Percentiles rank a stretch among this genome's conserved stretches.
These are phyloP conservation scores for Henckelia pumila DNA, from an alignment of 257 asterid species.

Conservation along the genomic window DNA sequence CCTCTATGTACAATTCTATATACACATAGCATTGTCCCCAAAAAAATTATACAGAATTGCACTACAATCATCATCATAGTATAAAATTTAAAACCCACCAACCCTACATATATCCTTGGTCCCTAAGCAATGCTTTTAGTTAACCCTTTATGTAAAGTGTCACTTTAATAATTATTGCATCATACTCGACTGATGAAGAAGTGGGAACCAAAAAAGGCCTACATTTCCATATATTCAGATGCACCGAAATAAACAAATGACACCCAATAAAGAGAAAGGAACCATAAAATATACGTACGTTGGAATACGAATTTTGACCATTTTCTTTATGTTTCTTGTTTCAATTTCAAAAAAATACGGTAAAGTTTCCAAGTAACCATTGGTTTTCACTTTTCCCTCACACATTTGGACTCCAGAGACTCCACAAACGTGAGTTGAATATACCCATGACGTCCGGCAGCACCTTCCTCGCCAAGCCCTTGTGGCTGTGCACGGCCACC, in stretches of 20 bases:
- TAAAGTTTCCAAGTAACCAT: slow-evolving; percentile 1
- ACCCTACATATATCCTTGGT: slow-evolving; percentile 36
- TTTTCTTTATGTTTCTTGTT: slow-evolving; percentile 11
- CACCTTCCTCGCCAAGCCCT: slow-evolving; percentile 73
- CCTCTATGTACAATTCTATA: no score
- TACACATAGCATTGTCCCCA: no score
- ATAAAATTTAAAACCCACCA: slow-evolving; percentile 28
- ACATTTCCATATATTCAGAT: neutral
- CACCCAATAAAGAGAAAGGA: slow-evolving; percentile 11
- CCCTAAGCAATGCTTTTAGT: slow-evolving; percentile 36
- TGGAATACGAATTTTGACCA: slow-evolving; percentile 31
- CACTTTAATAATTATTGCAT: no score
- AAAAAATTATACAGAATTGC: no score
- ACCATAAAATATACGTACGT: slow-evolving; percentile 28
- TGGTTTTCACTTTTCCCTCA: slow-evolving; percentile 29
- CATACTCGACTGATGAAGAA: no score
- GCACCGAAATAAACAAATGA: slow-evolving; percentile 16
- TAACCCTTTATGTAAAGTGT: no score
- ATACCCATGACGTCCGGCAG: slow-evolving; percentile 87
- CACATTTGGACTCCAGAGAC: slow-evolving; percentile 85
- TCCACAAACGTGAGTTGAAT: slow-evolving; percentile 80
- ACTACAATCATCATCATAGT: no score
- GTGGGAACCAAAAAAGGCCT: no score
- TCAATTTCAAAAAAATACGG: slow-evolving; percentile 19
- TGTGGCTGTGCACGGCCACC: slow-evolving; percentile 38